These are phyloP conservation scores for Pythium catenulatum DNA, from an alignment of 352 stramenopile genomes.

Conservation along the genomic window DNA sequence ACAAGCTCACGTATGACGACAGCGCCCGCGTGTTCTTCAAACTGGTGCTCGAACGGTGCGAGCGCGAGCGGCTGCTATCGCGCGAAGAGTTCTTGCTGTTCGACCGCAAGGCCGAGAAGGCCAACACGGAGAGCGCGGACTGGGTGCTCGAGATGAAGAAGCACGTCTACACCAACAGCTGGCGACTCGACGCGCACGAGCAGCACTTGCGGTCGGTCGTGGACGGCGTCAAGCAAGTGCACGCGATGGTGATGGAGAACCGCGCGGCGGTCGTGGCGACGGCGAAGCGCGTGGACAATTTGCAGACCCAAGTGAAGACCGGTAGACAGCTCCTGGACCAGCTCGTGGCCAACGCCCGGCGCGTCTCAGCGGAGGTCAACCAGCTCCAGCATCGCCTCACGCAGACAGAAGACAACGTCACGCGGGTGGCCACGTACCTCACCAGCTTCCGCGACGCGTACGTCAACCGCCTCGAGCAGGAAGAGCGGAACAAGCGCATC, in stretches of 20 bases:
- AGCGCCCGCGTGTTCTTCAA: conserved; percentile 64
- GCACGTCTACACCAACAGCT: conserved; percentile 48
- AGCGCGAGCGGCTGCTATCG: conserved; percentile 29
- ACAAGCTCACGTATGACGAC: conserved; percentile 66
- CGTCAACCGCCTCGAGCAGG: conserved; percentile 34
- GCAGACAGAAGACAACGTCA: conserved; percentile 51
- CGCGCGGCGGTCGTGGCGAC: conserved; percentile 16
- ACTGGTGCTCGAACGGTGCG: conserved; percentile 57
- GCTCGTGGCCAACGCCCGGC: conserved; percentile 15
- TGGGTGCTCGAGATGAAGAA: conserved; percentile 67
- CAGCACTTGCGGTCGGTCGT: conserved; percentile 41
- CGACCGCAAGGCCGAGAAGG: conserved; percentile 63
- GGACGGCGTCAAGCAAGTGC: conserved; percentile 30
- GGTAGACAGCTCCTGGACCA: conserved; percentile 18
- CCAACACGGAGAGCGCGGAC: conserved; percentile 64
- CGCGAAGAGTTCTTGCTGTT: conserved; percentile 51
- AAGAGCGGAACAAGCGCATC: conserved; percentile 51
- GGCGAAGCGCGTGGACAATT: not conserved
- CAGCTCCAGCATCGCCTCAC: conserved; percentile 30
- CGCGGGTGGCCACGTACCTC: conserved; percentile 34
- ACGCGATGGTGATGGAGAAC: conserved; percentile 46
- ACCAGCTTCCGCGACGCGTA: conserved; percentile 29
- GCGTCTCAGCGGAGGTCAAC: conserved; percentile 13
- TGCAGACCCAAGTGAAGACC: conserved; percentile 19
- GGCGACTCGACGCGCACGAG: conserved; percentile 47